phyloP scores from a whole-genome alignment of 2,329 filamentous ascomycete genomes.

The Diaporthe sp. region DNA sequence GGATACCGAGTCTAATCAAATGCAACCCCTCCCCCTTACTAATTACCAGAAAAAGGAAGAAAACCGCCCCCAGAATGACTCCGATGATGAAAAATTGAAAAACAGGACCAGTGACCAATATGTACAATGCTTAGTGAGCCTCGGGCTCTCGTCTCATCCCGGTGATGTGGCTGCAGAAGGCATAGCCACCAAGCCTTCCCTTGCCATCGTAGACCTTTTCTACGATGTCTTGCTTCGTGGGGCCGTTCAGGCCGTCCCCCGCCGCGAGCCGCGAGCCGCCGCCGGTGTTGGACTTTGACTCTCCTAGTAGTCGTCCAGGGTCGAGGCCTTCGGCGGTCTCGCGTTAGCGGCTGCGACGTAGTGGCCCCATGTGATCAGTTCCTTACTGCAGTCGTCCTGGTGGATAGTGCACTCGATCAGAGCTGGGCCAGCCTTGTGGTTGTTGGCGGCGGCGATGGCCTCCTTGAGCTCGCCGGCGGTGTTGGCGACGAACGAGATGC shows the following conservation, averaged over 20 bases:
- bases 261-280: conserved; percentile 18
- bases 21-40: conserved; percentile 2
- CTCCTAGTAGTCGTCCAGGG: conserved; percentile 38
- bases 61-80: conserved; percentile 31
- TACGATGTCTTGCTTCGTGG: conserved; percentile 26
- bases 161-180: conserved; percentile 38
- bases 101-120: conserved; percentile 3
- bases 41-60: conserved; percentile 31
- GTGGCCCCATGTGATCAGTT: conserved; percentile 49
- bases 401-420: conserved; percentile 48
- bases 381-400: conserved; percentile 48
- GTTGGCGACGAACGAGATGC: conserved; percentile 44
- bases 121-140: conserved; percentile 26
- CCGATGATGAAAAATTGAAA: conserved; percentile 18
- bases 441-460: conserved; percentile 42
- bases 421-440: conserved; percentile 45
- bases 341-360: conserved; percentile 48
- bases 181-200: conserved; percentile 38
- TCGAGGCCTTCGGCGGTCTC: conserved; percentile 44
- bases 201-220: conserved; percentile 40
- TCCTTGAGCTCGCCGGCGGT: conserved; percentile 46
- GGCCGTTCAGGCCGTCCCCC: not conserved
- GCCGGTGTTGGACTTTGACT: conserved; percentile 28
- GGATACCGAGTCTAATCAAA: conserved; percentile 38
- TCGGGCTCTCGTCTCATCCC: conserved; percentile 31